Base-by-base conservation (phyloP, 345 rosid genomes). In the Brassica cretica region DNA sequence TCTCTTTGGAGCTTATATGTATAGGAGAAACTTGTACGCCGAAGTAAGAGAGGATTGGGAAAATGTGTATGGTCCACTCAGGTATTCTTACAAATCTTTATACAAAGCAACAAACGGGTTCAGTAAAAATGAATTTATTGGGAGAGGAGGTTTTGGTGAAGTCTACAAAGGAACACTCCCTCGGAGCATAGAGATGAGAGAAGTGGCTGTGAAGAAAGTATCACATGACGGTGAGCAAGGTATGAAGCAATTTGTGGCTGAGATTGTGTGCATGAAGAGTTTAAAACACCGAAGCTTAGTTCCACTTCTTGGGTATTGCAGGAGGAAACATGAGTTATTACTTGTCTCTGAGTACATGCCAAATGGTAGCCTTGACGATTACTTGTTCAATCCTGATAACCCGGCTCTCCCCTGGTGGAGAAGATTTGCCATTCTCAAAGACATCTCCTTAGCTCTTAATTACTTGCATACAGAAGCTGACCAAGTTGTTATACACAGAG, bases 1-100 rank as follows among this genome's bases (percentile, higher is more conserved):
- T 15, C 62, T n/a, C 11, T 44, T 67, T 64, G 73, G 71, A 14
- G 78, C 75, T 39, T 86, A 78, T 19, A 6, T 63, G 8, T 62
- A 75, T 8, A 70, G 84, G 80, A 83, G 66, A 73, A 88, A 37
- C 80, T 84, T 82, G 71, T 88, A 76, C 14, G 84, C 85, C 5
- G 93, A 91, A 71, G 84, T 81, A 58, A 64, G 63, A 1, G 94
- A 89, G 66, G 94, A 87, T 14, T 88, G 91, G 96, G 96, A 91
- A 76, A 72, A 63, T 32, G 89, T 83, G 19, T 87, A 61, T 35
- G 81, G 90, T 4, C 86, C 90, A 32, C 89, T 78, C 1, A 84
- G 93, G 41, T 87, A 83, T 46, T 77, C 86, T 4, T 89, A 83
- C 76, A 88, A 89, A 73, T 82, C 87, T 76, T 77, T 92, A 10